phyloP scores from a whole-genome alignment of 2,329 filamentous ascomycete species.

The Myriangium duriaei region DNA sequence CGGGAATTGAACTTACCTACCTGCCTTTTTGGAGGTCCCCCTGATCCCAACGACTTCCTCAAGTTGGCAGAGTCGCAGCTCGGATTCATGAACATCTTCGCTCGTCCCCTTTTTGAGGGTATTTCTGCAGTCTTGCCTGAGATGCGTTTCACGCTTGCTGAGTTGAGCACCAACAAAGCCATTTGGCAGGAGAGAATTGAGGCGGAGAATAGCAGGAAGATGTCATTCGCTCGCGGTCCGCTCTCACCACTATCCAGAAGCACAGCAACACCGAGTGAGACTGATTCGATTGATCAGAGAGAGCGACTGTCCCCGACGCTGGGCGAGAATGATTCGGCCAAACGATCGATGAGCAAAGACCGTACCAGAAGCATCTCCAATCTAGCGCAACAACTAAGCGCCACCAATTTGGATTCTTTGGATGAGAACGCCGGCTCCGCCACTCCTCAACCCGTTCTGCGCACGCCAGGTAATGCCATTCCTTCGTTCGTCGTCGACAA shows the following conservation, averaged over 20 bases:
- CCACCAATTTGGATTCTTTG: constrained; percentile 2
- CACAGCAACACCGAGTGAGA: constrained; percentile 11
- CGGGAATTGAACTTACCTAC: constrained; percentile 74
- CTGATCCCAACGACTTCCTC: constrained; percentile 69
- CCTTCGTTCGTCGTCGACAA: constrained; percentile 2
- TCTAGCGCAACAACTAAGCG: constrained; percentile 3
- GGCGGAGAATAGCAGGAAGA: constrained; percentile 44
- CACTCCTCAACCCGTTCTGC: constrained; percentile 5
- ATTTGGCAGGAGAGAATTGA: constrained; percentile 59
- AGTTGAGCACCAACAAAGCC: constrained; percentile 64
- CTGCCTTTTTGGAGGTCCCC: constrained; percentile 65
- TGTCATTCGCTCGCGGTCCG: constrained; percentile 19
- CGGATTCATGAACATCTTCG: constrained; percentile 94
- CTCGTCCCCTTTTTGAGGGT: constrained; percentile 78
- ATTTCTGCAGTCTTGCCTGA: constrained; percentile 75
- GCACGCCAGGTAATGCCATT: constrained; percentile 8
- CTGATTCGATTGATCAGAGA: constrained; percentile 11
- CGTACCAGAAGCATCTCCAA: constrained; percentile 4
- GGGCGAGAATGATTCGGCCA: constrained; percentile 7
- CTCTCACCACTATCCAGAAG: constrained; percentile 12
- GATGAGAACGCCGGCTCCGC: constrained; percentile 7
- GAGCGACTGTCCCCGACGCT: constrained; percentile 9
- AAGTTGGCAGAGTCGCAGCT: constrained; percentile 82
- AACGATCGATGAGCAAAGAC: constrained; percentile 1
- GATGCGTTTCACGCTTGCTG: constrained; percentile 72